Evolutionary conservation across 768 basidiomycete genomes (phyloP).

Genomic region (Kockovaella imperatae): DNA sequence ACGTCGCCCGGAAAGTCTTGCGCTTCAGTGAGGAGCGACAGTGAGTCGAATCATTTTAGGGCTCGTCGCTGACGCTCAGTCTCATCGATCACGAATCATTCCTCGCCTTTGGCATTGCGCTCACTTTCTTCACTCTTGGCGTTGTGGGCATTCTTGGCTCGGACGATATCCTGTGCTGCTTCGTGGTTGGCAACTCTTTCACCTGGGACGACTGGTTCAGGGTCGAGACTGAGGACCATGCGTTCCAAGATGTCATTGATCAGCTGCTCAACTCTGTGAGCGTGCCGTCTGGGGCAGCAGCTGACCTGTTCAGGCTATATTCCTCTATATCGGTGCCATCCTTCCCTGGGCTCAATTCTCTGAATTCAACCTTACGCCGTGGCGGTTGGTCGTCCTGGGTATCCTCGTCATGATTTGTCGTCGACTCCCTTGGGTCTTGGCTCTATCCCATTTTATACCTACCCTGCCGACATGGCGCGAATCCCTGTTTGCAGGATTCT

Average conservation of each 20-base stretch:
- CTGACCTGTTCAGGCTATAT: slow-evolving; percentile 29
- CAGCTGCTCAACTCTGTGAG: slow-evolving; percentile 35
- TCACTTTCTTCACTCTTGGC: slow-evolving; percentile 42
- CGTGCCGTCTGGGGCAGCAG: slow-evolving; percentile 2
- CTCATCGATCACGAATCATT: slow-evolving; percentile 48
- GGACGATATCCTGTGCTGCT: slow-evolving; percentile 47
- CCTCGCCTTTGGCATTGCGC: slow-evolving; percentile 45
- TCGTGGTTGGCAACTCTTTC: slow-evolving; percentile 42
- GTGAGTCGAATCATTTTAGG: slow-evolving; percentile 10
- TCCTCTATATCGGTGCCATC: slow-evolving; percentile 46
- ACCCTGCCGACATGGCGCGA: slow-evolving; percentile 36
- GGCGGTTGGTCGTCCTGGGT: slow-evolving; percentile 45
- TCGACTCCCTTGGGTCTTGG: slow-evolving; percentile 45
- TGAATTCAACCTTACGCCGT: slow-evolving; percentile 35
- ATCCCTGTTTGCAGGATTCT: slow-evolving; percentile 45
- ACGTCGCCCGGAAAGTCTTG: slow-evolving; percentile 41
- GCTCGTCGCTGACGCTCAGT: slow-evolving; percentile 9
- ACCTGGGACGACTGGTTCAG: slow-evolving; percentile 46
- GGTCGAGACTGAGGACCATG: slow-evolving; percentile 40
- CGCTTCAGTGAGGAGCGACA: slow-evolving; percentile 32
- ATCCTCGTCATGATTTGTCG: slow-evolving; percentile 45
- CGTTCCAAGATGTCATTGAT: slow-evolving; percentile 44
- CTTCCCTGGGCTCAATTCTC: slow-evolving; percentile 42
- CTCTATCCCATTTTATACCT: slow-evolving; percentile 39
- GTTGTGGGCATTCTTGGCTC: slow-evolving; percentile 46